Conservation (phyloP, 208 protist genomes). For the Acanthamoeba culbertsoni region DNA sequence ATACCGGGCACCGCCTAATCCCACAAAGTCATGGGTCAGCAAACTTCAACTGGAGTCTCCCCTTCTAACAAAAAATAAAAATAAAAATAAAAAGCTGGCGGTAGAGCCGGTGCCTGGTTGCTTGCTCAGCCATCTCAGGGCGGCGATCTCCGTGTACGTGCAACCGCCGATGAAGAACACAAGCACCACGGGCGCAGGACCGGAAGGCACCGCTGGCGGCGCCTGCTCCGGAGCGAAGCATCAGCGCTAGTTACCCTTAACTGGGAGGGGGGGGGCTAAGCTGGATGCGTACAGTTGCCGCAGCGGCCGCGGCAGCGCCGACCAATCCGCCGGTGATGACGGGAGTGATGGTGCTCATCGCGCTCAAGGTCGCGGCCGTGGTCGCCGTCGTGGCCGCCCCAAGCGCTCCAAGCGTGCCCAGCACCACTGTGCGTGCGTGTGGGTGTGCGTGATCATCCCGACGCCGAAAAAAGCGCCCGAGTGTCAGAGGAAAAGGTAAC, state of each 20-base stretch:
- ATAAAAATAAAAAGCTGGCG: neutral
- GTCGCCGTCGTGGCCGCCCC: neutral
- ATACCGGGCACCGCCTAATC: slow-evolving; percentile 68
- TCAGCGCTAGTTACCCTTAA: too few relatives aligned
- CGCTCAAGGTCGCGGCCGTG: neutral
- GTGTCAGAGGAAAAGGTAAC: too few relatives aligned
- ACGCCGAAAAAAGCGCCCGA: too few relatives aligned
- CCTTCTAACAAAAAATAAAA: neutral
- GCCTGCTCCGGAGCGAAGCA: neutral
- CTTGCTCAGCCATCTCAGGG: slow-evolving; percentile 87
- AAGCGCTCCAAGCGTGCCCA: neutral
- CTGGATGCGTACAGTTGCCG: too few relatives aligned
- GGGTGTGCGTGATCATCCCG: neutral
- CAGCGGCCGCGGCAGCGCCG: neutral
- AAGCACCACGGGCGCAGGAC: too few relatives aligned
- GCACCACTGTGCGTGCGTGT: neutral
- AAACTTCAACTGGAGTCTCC: neutral
- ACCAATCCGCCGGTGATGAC: neutral
- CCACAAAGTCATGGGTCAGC: neutral
- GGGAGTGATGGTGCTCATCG: neutral
- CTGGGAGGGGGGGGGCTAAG: too few relatives aligned
- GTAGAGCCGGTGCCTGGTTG: slow-evolving; percentile 17
- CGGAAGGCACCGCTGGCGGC: neutral
- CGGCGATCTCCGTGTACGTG: slow-evolving; percentile 91
- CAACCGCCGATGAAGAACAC: slow-evolving; percentile 94